Evolutionary conservation across 495 filamentous ascomycete genomes (phyloP), one percentile per base, ranked within the genome.

Genomic region (Articulospora tetracladia): DNA sequence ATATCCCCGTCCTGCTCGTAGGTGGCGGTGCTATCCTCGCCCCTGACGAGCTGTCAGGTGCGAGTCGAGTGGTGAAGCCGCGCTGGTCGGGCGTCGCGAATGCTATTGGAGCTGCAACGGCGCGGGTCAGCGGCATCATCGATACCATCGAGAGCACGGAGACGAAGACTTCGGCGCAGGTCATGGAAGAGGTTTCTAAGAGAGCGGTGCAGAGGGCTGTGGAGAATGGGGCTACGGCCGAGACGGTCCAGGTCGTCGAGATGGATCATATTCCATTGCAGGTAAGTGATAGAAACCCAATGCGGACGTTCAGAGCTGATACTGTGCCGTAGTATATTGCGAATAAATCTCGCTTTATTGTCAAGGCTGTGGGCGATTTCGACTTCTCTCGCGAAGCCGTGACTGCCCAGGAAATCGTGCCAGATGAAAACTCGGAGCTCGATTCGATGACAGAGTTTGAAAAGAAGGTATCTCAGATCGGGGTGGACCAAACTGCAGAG

Each of bases 81-180:
- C 62, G 67, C 39, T 72, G 62, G 61, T 67, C 69, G 3, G 74
- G 72, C n/a, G 77, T 83, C 10, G 82, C 80, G 0, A 84, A 84
- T 66, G 80, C 82, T 0, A 78, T 84, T 36, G 80, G 82, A 4
- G 80, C 82, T 48, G 73, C 73, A 0, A 70, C 68, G 15, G 67
- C 73, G 6, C 66, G 68, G 64, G 70, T 73, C 26, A 70, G 69
- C 49, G 73, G 70, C 20, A 67, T 74, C 3, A 66, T 75, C 20
- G 73, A 77, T 54, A 75, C 68, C 0, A 68, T 77, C 22, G 65
- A 68, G 54, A 70, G 68, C 6, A 70, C 66, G 3, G 72, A 67
- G 39, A 54, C 54, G 3, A 69, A 64, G 60, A 70, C 64, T 23
- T 34, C 63, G 10, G 26, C 58, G 30, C 65, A 71, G 55, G 61